Conservation (phyloP, 352 stramenopile genomes). For the Phytophthora agathidicida region DNA sequence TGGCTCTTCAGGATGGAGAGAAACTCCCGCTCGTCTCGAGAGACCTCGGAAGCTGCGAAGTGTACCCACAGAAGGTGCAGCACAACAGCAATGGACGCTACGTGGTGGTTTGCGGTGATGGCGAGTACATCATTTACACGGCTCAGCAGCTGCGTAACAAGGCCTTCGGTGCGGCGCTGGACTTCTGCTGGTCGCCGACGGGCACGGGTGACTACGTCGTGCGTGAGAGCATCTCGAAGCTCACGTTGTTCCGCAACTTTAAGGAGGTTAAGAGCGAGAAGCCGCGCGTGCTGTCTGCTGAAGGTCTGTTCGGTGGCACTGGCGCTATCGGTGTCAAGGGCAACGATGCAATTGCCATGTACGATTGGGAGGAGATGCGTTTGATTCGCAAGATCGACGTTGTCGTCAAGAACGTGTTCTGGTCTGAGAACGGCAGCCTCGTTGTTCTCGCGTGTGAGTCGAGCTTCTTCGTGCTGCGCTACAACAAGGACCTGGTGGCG, state of each 20-base stretch:
- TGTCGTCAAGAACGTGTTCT: conserved; percentile 97
- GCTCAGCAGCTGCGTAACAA: conserved; percentile 95
- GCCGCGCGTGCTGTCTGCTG: conserved; percentile 93
- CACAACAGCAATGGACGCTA: conserved; percentile 99
- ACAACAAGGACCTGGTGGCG: conserved; percentile 91
- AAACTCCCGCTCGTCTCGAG: conserved; percentile 80
- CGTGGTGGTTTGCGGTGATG: conserved; percentile 98
- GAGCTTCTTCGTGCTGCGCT: conserved; percentile 96
- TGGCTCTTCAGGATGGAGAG: conserved; percentile 89
- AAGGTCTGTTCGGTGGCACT: conserved; percentile 95
- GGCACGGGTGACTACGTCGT: conserved; percentile 99
- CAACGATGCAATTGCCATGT: conserved; percentile 97
- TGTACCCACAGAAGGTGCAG: conserved; percentile 97
- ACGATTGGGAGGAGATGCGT: conserved; percentile 98
- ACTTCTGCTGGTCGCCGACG: conserved; percentile 98
- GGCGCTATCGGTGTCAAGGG: conserved; percentile 96
- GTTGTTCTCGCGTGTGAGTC: conserved; percentile 96
- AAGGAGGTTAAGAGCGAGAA: conserved; percentile 96
- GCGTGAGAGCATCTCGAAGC: conserved; percentile 94
- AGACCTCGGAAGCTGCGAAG: conserved; percentile 97
- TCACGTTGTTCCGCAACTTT: conserved; percentile 99
- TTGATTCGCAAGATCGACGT: conserved; percentile 99
- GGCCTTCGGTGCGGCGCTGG: conserved; percentile 96
- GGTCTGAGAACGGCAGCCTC: conserved; percentile 96
- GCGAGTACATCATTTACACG: conserved; percentile 99